A percentile compares a stretch with the other conserved stretches of the same genome.
These are phyloP conservation scores for Chaetoceros muelleri DNA, from an alignment of 108 stramenopile species.

Conservation along the genomic window DNA sequence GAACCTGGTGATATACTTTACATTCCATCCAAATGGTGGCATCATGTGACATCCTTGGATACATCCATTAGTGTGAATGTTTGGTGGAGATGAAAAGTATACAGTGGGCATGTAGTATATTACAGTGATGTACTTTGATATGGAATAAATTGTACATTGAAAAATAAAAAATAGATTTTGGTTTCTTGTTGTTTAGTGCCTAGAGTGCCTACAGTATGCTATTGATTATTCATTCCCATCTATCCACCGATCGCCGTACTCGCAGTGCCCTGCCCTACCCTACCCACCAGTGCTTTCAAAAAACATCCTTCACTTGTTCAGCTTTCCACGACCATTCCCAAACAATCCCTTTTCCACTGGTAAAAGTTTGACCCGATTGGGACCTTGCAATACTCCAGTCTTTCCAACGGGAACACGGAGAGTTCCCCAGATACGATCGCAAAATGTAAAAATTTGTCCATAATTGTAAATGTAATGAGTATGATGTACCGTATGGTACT, in stretches of 20 bases:
- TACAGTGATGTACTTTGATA: too few species aligned
- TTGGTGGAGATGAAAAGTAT: slow-evolving; percentile 59
- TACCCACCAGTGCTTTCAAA: too few species aligned
- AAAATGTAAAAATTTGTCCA: slow-evolving; percentile 87
- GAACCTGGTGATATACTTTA: slow-evolving; percentile 55
- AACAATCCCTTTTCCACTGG: not conserved
- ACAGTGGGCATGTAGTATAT: too few species aligned
- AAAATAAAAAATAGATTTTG: too few species aligned
- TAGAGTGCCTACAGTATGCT: too few species aligned
- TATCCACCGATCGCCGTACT: too few species aligned
- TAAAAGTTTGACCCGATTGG: not conserved
- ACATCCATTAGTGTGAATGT: slow-evolving; percentile 53
- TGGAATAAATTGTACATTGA: too few species aligned
- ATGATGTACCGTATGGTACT: slow-evolving; percentile 87
- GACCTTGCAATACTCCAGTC: slow-evolving; percentile 20
- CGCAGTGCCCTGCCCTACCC: too few species aligned
- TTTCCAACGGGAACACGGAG: slow-evolving; percentile 48
- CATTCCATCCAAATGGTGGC: slow-evolving; percentile 74
- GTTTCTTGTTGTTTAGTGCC: too few species aligned
- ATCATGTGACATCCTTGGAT: slow-evolving; percentile 53
- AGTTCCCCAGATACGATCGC: slow-evolving; percentile 79
- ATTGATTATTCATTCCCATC: too few species aligned
- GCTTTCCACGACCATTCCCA: not conserved
- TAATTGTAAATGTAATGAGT: slow-evolving; percentile 90
- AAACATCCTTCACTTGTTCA: not conserved